Evolutionary conservation across 768 basidiomycete genomes (phyloP), one percentile per base, ranked within the genome.

Genomic region (Asterophora lycoperdoides): DNA sequence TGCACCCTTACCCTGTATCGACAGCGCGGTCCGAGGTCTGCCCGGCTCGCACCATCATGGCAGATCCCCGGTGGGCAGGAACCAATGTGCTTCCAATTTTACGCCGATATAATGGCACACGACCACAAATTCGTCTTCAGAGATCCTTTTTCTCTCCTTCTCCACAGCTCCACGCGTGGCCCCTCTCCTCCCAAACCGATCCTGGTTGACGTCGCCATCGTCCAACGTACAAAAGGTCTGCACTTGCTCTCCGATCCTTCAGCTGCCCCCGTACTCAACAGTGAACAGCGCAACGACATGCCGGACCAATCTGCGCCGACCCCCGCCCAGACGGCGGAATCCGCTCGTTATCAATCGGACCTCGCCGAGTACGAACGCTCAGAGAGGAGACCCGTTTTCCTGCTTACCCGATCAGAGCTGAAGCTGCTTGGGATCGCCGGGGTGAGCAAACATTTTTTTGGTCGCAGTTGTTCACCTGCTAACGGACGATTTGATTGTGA

Each of bases 381-480:
- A 5, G 58, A 53, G 28, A 55, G 58, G 17, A 58, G 63, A 41
- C 64, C 61, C 8, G 41, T 58, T 8, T 70, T 62, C 43, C 14
- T 68, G 35, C 51, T 68, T 29, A 69, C 55, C 1, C 64, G 59
- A 13, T 60, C 77, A 6, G 83, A 85, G 62, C 33, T 82, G 44
- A 85, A 84, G 63, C 60, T 86, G 34, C 65, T 85, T 23, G 71
- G 76, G 32, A 82, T 85, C 49, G 74, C 81, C 44, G 83, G 81
- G 7, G 80, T 83, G 50, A 54, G 77, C 67, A 40, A 14, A 28
- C 7, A 37, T 30, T 26, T 44, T 7, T 42, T 11, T 1, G 18
- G 28, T 4, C n/a, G n/a, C n/a, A 28, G 11, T 54, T 32, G 46
- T 36, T 15, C 10, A 13, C 14, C 8, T 15, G 26, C 15, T 36